A percentile compares a stretch with the other conserved stretches of the same genome.
Conservation (phyloP, 2,329 filamentous ascomycete species). For the Botrytis cinerea region DNA sequence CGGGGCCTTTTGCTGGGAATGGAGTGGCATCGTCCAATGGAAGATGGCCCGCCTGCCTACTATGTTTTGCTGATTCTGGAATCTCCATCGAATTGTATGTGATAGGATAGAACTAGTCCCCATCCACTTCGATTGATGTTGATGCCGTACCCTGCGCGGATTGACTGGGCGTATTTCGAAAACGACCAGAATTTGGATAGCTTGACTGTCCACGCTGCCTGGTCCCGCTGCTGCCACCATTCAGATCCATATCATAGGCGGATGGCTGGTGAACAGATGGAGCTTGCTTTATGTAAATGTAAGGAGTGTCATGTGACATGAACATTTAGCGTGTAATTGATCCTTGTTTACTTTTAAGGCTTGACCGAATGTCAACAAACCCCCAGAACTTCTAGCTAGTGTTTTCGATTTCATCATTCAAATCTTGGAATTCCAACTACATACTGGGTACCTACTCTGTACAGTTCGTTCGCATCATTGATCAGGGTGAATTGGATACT, state of each 20-base stretch:
- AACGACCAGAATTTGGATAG: not conserved
- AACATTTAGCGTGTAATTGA: not conserved
- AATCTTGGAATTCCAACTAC: constrained; percentile 7
- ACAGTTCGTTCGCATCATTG: not conserved
- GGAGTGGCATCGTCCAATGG: not conserved
- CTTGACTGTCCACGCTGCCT: not conserved
- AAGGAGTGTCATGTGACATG: not conserved
- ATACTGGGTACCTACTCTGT: not conserved
- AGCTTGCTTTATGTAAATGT: not conserved
- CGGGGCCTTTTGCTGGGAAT: not conserved
- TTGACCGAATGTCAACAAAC: constrained; percentile 19
- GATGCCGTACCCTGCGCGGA: not conserved
- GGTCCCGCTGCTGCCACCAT: not conserved
- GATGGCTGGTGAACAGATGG: not conserved
- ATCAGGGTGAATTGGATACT: not conserved
- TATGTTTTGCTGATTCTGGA: not conserved
- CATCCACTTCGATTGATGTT: not conserved
- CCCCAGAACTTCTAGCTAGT: constrained; percentile 9
- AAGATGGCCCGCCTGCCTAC: not conserved
- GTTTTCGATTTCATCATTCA: constrained; percentile 11
- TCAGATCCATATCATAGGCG: not conserved
- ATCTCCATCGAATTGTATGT: not conserved
- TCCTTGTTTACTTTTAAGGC: constrained; percentile 20
- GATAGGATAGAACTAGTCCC: no score
- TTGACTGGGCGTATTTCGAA: not conserved